Conservation (phyloP, 257 asterid genomes). For the Nicotiana sylvestris region DNA sequence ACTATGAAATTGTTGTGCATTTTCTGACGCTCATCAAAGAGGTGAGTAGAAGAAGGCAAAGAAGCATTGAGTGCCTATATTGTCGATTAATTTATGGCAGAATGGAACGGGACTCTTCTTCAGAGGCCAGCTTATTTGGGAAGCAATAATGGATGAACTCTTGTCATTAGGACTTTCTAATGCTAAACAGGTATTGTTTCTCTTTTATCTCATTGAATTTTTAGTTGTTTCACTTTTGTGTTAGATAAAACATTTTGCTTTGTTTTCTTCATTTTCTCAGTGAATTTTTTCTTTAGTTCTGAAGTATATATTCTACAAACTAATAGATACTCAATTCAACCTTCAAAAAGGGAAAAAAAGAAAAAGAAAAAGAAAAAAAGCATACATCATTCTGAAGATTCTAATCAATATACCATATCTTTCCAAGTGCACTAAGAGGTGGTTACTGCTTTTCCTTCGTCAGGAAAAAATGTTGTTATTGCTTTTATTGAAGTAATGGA, state of each 20-base stretch:
- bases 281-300: neutral
- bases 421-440: neutral
- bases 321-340: neutral
- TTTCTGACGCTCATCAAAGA: slow-evolving; percentile 9
- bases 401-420: neutral
- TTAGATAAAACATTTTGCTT: neutral
- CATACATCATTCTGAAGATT: neutral
- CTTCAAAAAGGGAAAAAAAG: neutral
- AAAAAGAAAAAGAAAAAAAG: neutral
- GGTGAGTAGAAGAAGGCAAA: slow-evolving; percentile 16
- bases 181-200: slow-evolving; percentile 55
- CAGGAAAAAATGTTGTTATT: neutral
- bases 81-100: slow-evolving; percentile 35
- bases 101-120: slow-evolving; percentile 67
- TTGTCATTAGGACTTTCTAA: slow-evolving; percentile 69
- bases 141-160: slow-evolving; percentile 67
- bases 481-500: neutral
- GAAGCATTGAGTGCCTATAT: slow-evolving; percentile 16
- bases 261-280: neutral
- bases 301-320: neutral
- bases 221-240: slow-evolving; percentile 7
- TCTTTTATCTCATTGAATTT: neutral
- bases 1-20: slow-evolving; percentile 15
- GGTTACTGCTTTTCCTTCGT: neutral
- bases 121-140: slow-evolving; percentile 92